These are phyloP conservation scores for Daedaleopsis sinensis DNA, from an alignment of 768 basidiomycete genomes.

Conservation along the genomic window DNA sequence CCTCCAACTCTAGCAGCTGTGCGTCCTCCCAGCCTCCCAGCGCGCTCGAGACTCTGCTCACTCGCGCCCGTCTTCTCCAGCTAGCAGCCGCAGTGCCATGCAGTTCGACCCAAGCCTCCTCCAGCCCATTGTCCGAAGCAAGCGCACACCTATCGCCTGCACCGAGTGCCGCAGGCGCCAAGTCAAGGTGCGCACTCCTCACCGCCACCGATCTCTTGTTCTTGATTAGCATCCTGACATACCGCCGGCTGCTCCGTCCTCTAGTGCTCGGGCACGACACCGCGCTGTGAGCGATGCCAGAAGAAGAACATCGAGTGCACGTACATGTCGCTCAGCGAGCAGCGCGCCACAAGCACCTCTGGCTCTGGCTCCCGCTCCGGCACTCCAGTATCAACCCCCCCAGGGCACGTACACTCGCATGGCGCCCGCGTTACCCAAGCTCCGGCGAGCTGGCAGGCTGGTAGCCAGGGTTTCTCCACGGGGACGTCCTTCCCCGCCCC, in stretches of 20 bases:
- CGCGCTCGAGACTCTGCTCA: not conserved
- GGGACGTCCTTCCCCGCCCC: slow-evolving; percentile 9
- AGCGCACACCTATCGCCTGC: slow-evolving; percentile 57
- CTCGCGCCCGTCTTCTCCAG: not conserved
- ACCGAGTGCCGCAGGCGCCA: slow-evolving; percentile 55
- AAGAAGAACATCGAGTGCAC: slow-evolving; percentile 41
- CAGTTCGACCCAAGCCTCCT: slow-evolving; percentile 22
- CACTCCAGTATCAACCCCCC: not conserved
- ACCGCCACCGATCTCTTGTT: slow-evolving; percentile 2
- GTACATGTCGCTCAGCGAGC: slow-evolving; percentile 45
- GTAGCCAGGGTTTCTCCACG: slow-evolving; percentile 3
- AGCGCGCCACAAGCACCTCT: slow-evolving; percentile 20
- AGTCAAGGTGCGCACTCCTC: slow-evolving; percentile 46
- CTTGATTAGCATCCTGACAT: not conserved
- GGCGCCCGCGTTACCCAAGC: not conserved
- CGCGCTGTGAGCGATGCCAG: slow-evolving; percentile 44
- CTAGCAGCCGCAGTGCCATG: not conserved
- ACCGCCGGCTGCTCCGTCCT: not conserved
- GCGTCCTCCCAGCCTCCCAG: not conserved
- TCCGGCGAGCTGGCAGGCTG: slow-evolving; percentile 5
- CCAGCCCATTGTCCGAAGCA: slow-evolving; percentile 32
- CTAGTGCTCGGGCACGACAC: slow-evolving; percentile 30
- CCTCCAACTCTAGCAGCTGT: not conserved
- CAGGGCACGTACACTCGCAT: not conserved
- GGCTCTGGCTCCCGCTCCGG: slow-evolving; percentile 16